phyloP scores from a whole-genome alignment of 163 green algal species.

The Chlamydomonas reinhardtii region DNA sequence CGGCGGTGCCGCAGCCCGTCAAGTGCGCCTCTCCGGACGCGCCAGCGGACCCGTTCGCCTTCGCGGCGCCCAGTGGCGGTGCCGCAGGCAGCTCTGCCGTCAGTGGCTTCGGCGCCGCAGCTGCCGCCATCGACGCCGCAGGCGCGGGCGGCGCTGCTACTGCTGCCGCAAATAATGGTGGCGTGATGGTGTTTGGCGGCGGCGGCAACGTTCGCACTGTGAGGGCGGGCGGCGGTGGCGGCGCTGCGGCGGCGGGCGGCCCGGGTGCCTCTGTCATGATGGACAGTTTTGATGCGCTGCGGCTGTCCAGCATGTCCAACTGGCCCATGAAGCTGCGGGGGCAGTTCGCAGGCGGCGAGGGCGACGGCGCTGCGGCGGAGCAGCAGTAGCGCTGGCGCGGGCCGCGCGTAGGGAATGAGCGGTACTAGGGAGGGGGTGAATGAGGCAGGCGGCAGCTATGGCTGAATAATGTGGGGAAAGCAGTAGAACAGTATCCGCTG shows the following conservation, averaged over 20 bases:
- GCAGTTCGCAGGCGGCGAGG: background rate
- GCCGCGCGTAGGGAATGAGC: too few species aligned
- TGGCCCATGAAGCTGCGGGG: background rate
- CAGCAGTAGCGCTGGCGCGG: background rate
- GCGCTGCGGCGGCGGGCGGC: too few species aligned
- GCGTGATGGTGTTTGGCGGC: conserved; percentile 9
- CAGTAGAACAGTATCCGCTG: too few species aligned
- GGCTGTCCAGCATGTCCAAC: conserved; percentile 18
- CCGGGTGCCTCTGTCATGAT: background rate
- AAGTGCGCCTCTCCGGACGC: conserved; percentile 39
- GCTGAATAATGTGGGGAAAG: background rate
- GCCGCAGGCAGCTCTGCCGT: too few species aligned
- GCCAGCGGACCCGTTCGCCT: background rate
- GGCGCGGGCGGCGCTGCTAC: background rate
- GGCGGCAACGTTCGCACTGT: too few species aligned
- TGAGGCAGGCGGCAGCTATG: background rate
- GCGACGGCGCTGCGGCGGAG: background rate
- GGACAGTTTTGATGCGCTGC: background rate
- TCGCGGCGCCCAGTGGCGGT: too few species aligned
- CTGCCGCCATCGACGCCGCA: too few species aligned
- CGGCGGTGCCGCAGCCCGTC: background rate
- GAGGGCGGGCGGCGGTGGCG: too few species aligned
- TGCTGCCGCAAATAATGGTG: background rate
- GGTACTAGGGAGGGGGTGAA: too few species aligned
- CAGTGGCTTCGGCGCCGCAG: too few species aligned